Percentiles rank a stretch among this genome's conserved stretches.
Conservation (phyloP, 768 basidiomycete species). For the Tremella mesenterica region DNA sequence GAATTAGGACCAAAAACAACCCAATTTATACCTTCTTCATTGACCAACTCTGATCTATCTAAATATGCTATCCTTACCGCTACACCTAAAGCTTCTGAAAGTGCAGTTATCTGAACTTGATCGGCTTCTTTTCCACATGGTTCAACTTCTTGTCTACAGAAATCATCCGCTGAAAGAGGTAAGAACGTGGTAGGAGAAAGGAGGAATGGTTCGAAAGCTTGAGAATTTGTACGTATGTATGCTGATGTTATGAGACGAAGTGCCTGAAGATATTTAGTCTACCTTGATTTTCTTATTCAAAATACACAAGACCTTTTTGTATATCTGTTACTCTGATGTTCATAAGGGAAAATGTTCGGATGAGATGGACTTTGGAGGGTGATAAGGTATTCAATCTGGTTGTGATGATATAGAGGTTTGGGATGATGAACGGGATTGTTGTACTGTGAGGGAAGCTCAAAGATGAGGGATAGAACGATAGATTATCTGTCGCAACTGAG, state of each 20-base stretch:
- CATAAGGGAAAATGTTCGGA: neutral
- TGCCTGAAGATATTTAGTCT: conserved; percentile 54
- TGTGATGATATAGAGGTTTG: too few relatives aligned
- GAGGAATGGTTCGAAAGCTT: conserved; percentile 62
- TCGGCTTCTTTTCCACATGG: conserved; percentile 50
- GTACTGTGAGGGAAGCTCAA: too few relatives aligned
- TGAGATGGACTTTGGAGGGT: too few relatives aligned
- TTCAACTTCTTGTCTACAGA: conserved; percentile 72
- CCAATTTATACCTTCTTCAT: conserved; percentile 44
- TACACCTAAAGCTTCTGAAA: conserved; percentile 59
- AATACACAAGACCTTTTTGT: too few relatives aligned
- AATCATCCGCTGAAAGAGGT: conserved; percentile 54
- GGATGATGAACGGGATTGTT: too few relatives aligned
- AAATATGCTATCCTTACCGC: conserved; percentile 72
- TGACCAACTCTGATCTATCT: conserved; percentile 51
- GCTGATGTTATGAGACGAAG: conserved; percentile 76
- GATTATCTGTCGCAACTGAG: neutral
- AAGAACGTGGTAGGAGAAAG: conserved; percentile 64
- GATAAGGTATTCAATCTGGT: too few relatives aligned
- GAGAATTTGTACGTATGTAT: conserved; percentile 60
- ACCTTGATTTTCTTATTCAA: too few relatives aligned
- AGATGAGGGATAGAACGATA: too few relatives aligned
- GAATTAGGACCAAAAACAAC: conserved; percentile 27
- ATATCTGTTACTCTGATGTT: neutral
- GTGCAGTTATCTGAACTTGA: conserved; percentile 70